A percentile compares a stretch with the other conserved stretches of the same genome.
phyloP scores from a whole-genome alignment of 2,329 filamentous ascomycete species.

The Cryphonectria naterciae region DNA sequence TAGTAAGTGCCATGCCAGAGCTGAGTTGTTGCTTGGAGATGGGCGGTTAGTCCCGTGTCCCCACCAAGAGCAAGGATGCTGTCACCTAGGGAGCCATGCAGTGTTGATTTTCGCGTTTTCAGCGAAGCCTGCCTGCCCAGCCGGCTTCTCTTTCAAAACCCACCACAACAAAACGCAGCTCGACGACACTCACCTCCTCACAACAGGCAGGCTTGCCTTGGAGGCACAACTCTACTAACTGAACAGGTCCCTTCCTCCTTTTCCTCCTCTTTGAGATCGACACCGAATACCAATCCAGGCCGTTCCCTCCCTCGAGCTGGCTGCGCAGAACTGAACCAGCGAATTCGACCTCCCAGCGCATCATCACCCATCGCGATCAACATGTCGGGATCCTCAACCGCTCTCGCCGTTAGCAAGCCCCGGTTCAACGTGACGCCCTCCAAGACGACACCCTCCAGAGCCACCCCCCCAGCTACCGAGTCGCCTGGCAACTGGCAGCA shows the following conservation, averaged over 20 bases:
- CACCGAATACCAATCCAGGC: not conserved
- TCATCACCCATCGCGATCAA: slow-evolving; percentile 16
- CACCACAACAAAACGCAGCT: slow-evolving; percentile 6
- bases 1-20: not conserved
- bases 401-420: slow-evolving; percentile 30
- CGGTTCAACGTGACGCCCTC: slow-evolving; percentile 32
- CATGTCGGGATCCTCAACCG: slow-evolving; percentile 39
- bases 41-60: slow-evolving; percentile 22
- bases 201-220: slow-evolving; percentile 22
- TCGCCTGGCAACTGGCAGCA: slow-evolving; percentile 87
- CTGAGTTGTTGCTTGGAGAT: not conserved
- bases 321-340: not conserved
- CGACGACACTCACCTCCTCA: slow-evolving; percentile 13
- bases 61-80: slow-evolving; percentile 19
- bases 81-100: slow-evolving; percentile 24
- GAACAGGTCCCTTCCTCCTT: not conserved
- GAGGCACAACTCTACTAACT: slow-evolving; percentile 17
- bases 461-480: slow-evolving; percentile 43
- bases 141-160: not conserved
- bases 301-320: not conserved
- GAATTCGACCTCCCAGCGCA: not conserved
- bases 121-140: slow-evolving; percentile 5
- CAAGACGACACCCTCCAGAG: slow-evolving; percentile 36
- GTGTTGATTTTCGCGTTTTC: slow-evolving; percentile 25
- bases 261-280: not conserved